phyloP scores from a whole-genome alignment of 2,329 filamentous ascomycete species.

The Ampelomyces quisqualis region DNA sequence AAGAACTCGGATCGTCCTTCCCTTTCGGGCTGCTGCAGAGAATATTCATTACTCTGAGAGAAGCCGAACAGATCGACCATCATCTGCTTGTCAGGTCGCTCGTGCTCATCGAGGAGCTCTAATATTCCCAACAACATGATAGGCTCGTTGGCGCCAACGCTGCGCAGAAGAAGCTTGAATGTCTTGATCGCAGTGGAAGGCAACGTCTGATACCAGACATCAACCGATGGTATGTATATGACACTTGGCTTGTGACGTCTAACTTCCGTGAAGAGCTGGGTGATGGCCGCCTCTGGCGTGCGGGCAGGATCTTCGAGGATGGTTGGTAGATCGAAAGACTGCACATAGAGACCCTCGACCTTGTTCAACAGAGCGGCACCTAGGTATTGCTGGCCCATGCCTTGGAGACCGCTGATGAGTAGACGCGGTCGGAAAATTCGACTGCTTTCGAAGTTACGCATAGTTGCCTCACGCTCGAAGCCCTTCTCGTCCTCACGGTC shows the following conservation, averaged over 20 bases:
- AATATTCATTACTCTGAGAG: slow-evolving; percentile 74
- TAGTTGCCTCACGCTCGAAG: slow-evolving; percentile 78
- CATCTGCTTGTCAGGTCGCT: slow-evolving; percentile 59
- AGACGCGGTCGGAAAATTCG: slow-evolving; percentile 86
- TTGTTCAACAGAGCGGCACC: slow-evolving; percentile 83
- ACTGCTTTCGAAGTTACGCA: slow-evolving; percentile 74
- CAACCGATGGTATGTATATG: slow-evolving; percentile 88
- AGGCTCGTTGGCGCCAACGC: slow-evolving; percentile 85
- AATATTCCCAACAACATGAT: slow-evolving; percentile 84
- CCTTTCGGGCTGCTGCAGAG: slow-evolving; percentile 66
- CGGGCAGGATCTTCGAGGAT: slow-evolving; percentile 79
- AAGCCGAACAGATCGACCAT: slow-evolving; percentile 81
- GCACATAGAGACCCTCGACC: slow-evolving; percentile 90
- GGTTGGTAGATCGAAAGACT: slow-evolving; percentile 88
- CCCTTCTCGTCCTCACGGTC: slow-evolving; percentile 79
- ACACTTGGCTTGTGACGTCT: slow-evolving; percentile 94
- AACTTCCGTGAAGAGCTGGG: slow-evolving; percentile 87
- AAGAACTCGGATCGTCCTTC: slow-evolving; percentile 80
- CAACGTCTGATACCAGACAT: slow-evolving; percentile 77
- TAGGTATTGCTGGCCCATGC: slow-evolving; percentile 94
- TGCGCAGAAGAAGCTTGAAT: slow-evolving; percentile 77
- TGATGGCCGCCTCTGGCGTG: slow-evolving; percentile 82
- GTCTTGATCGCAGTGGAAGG: slow-evolving; percentile 70
- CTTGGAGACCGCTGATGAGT: slow-evolving; percentile 75
- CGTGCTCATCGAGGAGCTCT: slow-evolving; percentile 65